These are phyloP conservation scores for Pachysandra terminalis DNA, from an alignment of 164 flowering plant species.

Conservation along the genomic window DNA sequence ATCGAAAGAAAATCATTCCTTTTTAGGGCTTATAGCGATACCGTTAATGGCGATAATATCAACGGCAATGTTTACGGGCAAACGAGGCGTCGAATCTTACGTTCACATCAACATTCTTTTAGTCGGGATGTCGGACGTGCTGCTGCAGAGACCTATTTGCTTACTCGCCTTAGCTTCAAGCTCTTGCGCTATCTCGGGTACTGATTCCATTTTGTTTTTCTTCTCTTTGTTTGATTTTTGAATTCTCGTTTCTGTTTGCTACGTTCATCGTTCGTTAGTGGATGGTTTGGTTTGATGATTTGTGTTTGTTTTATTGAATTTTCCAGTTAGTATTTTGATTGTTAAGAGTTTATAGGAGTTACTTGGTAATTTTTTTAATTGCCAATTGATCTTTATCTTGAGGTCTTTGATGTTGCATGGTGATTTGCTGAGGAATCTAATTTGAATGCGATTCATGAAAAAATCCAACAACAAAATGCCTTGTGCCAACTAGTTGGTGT, in stretches of 20 bases:
- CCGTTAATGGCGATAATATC: background rate
- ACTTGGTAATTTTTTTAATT: too few relatives aligned
- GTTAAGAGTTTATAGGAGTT: background rate
- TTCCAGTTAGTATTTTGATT: background rate
- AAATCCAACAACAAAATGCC: too few relatives aligned
- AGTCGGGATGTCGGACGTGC: conserved; percentile 48
- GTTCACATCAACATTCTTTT: conserved; percentile 28
- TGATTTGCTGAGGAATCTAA: too few relatives aligned
- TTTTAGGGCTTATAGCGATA: conserved; percentile 31
- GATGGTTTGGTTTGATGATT: too few relatives aligned
- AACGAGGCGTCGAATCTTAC: conserved; percentile 37
- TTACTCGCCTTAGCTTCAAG: conserved; percentile 57
- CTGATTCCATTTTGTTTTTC: background rate
- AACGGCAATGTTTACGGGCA: conserved; percentile 20
- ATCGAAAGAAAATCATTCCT: conserved; percentile 28
- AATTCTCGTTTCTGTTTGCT: background rate
- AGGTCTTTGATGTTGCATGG: background rate
- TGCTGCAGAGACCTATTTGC: conserved; percentile 56
- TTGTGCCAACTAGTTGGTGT: too few relatives aligned
- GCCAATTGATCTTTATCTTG: background rate
- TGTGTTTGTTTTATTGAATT: too few relatives aligned
- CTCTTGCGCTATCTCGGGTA: conserved; percentile 77
- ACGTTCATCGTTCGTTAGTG: too few relatives aligned
- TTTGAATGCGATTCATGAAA: too few relatives aligned
- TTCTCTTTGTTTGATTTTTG: background rate